Evolutionary conservation across 108 stramenopile species (phyloP), one percentile per base, ranked within the genome.

Genomic region (Nannochloropsis gaditana): DNA sequence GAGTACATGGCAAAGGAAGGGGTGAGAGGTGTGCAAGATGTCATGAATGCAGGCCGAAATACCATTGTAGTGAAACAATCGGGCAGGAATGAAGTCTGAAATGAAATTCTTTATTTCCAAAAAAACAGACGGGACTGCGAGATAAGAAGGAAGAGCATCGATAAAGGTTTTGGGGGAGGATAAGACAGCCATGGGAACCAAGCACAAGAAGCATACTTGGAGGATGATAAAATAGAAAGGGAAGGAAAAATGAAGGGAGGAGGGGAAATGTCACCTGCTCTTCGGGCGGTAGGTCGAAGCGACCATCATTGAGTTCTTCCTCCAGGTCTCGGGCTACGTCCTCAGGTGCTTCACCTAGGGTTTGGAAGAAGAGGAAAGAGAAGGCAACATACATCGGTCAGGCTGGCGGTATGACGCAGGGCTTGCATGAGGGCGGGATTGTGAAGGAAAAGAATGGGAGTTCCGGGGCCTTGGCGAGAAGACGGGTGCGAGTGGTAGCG

Each of bases 321-420:
- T 89, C 83, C 90, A 85, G 1, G 10, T 50, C 11, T 15, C 47
- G 47, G 11, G 47, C 47, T 15, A 50, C 47, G 47, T 50, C 47
- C 47, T 50, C 47, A 15, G 47, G 47, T 10, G 47, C 47, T 15
- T 50, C 47, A 15, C 47, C 47, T 50, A 15, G 10, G 47, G 31
- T 31, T 31, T 31, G 31, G 31, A 1, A 1, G 31, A 31, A 31
- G 31, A 31, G 31, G 31, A 31, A 31, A 31, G 1, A 31, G 31
- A 31, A 31, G 31, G 31, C 31, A 31, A 31, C 31, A 31, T 31
- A 31, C 31, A 31, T 31, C 31, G 31, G 31, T 31, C 31, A 31
- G 31, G 31, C 31, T 31, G 31, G 31, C 31, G 31, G 31, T 31
- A 31, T 31, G 31, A 31, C 31, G 31, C 31, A 31, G 31, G 31